Evolutionary conservation across 2,329 filamentous ascomycete species (phyloP), one percentile per base, ranked within the genome.

Genomic region (Penicillium brevicompactum): DNA sequence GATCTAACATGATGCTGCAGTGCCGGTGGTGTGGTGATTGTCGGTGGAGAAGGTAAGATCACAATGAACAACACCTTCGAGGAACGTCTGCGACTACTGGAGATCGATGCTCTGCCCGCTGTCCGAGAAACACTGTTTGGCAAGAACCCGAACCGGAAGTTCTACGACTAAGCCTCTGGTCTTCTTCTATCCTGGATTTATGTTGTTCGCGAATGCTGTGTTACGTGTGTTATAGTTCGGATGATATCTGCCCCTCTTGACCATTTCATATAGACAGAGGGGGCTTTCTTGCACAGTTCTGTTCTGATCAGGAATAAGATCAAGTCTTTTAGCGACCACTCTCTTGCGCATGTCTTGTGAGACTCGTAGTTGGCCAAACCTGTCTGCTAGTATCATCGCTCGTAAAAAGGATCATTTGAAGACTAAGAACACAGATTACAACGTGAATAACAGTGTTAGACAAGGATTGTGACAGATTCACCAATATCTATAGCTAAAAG

Each of bases 61-160:
- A 92, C 96, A 69, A 93, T 99, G 76, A 92, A 97, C 84, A 97
- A 99, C 82, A 97, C 94, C 52, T 90, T 97, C 66, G 94, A 97
- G 74, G 90, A 96, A 73, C 87, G 94, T 64, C 82, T 99, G 76
- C 85, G 84, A 69, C 82, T 97, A 58, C 85, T 97, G 62, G 89
- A 96, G 78, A 87, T 88, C 54, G 89, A 90, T 64, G 90, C 91
- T 49, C 84, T 97, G 55, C 94, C 94, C 13, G 87, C 87, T 43
- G 87, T 99, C 69, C 85, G 94, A 70, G 85, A 89, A 74, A 89
- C 89, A 14, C 82, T 99, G 56, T 99, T 99, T 70, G 94, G 94
- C 58, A 88, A 91, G 80, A 99, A 99, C 81, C 83, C 87, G 67
- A 97, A 97, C 84, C 88, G 94, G 75, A 96, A 89, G 79, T 99